A percentile compares a stretch with the other conserved stretches of the same genome.
Evolutionary conservation across 495 filamentous ascomycete species (phyloP).

Genomic region (Daldinia concentrica): DNA sequence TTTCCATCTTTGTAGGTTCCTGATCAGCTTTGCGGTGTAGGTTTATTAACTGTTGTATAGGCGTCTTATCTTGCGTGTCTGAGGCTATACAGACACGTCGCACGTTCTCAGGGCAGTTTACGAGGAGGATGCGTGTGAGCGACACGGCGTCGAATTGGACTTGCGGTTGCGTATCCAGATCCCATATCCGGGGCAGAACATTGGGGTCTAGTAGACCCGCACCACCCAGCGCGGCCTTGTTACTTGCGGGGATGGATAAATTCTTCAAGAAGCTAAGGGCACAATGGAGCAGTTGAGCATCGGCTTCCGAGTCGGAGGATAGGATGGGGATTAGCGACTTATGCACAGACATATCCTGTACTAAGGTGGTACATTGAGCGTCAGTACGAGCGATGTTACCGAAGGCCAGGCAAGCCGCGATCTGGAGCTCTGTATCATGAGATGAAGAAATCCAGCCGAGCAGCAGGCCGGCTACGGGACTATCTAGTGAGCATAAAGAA

Average conservation of each 20-base stretch:
- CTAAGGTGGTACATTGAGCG: constrained; percentile 65
- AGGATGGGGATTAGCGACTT: constrained; percentile 64
- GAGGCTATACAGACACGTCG: constrained; percentile 54
- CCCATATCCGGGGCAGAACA: constrained; percentile 69
- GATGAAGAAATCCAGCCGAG: constrained; percentile 56
- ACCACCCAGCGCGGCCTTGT: constrained; percentile 67
- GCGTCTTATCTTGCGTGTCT: constrained; percentile 56
- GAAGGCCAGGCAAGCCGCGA: constrained; percentile 78
- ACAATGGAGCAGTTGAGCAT: constrained; percentile 69
- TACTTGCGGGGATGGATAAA: constrained; percentile 71
- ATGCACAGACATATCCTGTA: constrained; percentile 63
- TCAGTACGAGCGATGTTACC: constrained; percentile 83
- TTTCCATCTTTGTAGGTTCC: constrained; percentile 77
- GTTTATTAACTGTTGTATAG: constrained; percentile 67
- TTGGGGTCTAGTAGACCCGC: constrained; percentile 58
- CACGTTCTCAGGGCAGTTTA: constrained; percentile 68
- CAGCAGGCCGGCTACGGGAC: constrained; percentile 59
- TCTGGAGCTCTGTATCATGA: constrained; percentile 61
- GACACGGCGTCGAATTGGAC: constrained; percentile 75
- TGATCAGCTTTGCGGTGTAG: constrained; percentile 67
- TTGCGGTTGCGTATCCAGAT: constrained; percentile 68
- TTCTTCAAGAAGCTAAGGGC: constrained; percentile 82
- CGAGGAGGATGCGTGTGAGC: constrained; percentile 71
- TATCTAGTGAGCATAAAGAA: constrained; percentile 44
- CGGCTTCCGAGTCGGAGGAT: constrained; percentile 35